A percentile compares a stretch with the other conserved stretches of the same genome.
These are phyloP conservation scores for Globisporangium mamillatum DNA, from an alignment of 352 stramenopile species.

Conservation along the genomic window DNA sequence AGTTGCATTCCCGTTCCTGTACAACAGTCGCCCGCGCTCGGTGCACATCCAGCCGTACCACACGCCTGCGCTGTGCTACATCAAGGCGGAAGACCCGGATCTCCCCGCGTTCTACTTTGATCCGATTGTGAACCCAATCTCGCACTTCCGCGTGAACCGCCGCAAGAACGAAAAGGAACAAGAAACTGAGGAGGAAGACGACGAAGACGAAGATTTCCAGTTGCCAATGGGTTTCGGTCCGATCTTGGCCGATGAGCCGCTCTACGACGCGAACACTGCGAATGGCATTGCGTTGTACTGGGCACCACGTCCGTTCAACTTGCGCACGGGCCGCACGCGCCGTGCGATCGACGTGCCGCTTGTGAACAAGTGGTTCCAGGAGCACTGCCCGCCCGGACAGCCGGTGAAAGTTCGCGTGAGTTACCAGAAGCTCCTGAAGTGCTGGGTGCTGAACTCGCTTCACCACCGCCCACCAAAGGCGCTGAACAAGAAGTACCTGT, in stretches of 20 bases:
- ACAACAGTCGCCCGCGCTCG: slow-evolving; percentile 97
- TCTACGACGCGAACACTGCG: slow-evolving; percentile 95
- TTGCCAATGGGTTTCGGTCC: slow-evolving; percentile 88
- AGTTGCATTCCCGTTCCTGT: slow-evolving; percentile 99
- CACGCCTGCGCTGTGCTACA: slow-evolving; percentile 95
- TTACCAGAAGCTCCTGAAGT: slow-evolving; percentile 99
- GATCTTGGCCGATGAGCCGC: slow-evolving; percentile 90
- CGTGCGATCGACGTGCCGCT: slow-evolving; percentile 97
- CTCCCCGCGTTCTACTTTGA: slow-evolving; percentile 97
- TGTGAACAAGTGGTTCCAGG: slow-evolving; percentile 99
- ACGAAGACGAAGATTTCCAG: slow-evolving; percentile 88
- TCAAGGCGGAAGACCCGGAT: slow-evolving; percentile 95
- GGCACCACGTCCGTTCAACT: slow-evolving; percentile 97
- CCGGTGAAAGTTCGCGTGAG: slow-evolving; percentile 99
- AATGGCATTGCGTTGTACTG: slow-evolving; percentile 98
- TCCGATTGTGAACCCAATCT: slow-evolving; percentile 98
- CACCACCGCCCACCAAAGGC: slow-evolving; percentile 92
- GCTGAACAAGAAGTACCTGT: slow-evolving; percentile 97
- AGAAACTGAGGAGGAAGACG: slow-evolving; percentile 51
- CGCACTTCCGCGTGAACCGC: slow-evolving; percentile 85
- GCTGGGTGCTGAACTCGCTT: slow-evolving; percentile 98
- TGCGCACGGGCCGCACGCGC: slow-evolving; percentile 93
- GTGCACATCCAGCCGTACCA: slow-evolving; percentile 97
- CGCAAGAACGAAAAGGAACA: slow-evolving; percentile 45
- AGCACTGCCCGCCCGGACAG: slow-evolving; percentile 97